phyloP scores from a whole-genome alignment of 345 rosid species.

The Eucalyptus decipiens region DNA sequence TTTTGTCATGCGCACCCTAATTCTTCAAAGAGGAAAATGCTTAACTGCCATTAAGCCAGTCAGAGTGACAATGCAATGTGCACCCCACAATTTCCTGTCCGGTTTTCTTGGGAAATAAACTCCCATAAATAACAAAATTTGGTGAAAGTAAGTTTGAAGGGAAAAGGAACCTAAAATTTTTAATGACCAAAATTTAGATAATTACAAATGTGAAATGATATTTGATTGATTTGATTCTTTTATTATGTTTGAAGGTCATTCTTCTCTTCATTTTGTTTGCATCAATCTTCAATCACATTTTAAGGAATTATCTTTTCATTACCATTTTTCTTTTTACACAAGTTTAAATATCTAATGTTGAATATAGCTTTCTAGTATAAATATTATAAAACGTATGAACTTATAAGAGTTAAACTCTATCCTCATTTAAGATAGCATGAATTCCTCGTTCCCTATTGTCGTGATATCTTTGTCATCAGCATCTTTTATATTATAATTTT shows the following conservation, averaged over 20 bases:
- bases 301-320: not conserved
- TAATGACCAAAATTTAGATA: not conserved
- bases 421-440: not conserved
- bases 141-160: not conserved
- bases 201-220: not conserved
- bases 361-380: not conserved
- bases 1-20: no score
- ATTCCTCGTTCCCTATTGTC: not conserved
- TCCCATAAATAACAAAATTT: accelerated
- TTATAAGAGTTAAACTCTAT: not conserved
- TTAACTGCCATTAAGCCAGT: no score
- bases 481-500: not conserved
- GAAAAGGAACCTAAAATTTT: not conserved
- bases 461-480: not conserved
- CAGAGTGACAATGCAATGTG: no score
- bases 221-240: not conserved
- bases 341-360: not conserved
- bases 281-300: not conserved
- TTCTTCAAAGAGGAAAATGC: no score
- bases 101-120: no score
- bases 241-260: not conserved
- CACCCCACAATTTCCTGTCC: no score
- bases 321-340: not conserved
- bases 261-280: not conserved
- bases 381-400: not conserved